phyloP scores from a whole-genome alignment of 2,329 filamentous ascomycete species.

The Penicillium psychrosexuale region DNA sequence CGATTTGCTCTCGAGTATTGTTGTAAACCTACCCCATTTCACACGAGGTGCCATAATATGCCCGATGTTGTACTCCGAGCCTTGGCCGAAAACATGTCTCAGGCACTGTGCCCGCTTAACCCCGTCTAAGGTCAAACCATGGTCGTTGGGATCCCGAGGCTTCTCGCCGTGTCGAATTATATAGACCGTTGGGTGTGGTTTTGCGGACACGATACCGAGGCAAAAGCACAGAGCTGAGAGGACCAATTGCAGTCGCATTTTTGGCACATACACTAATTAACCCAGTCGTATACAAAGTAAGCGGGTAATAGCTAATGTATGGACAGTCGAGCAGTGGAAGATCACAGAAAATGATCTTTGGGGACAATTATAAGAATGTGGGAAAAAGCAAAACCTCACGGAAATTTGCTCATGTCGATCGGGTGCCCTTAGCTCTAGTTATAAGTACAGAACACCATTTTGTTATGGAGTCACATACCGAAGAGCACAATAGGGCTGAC shows the following conservation, averaged over 20 bases:
- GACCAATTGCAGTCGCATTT: constrained; percentile 4
- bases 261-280: background rate
- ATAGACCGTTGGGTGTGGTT: constrained; percentile 24
- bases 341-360: background rate
- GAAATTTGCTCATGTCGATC: background rate
- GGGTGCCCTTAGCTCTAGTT: background rate
- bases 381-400: background rate
- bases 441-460: background rate
- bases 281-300: background rate
- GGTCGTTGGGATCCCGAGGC: constrained; percentile 20
- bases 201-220: constrained; percentile 2
- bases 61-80: constrained; percentile 26
- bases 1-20: background rate
- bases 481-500: background rate
- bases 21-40: constrained; percentile 19
- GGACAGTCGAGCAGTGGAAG: background rate
- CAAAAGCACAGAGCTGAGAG: background rate
- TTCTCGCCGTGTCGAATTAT: constrained; percentile 35
- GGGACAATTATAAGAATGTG: too few relatives aligned
- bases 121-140: constrained; percentile 26
- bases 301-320: background rate
- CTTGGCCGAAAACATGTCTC: constrained; percentile 24
- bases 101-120: constrained; percentile 29
- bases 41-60: constrained; percentile 30
- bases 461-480: background rate